phyloP scores from a whole-genome alignment of 139 green algal genomes.

The Klebsormidium nitens region DNA sequence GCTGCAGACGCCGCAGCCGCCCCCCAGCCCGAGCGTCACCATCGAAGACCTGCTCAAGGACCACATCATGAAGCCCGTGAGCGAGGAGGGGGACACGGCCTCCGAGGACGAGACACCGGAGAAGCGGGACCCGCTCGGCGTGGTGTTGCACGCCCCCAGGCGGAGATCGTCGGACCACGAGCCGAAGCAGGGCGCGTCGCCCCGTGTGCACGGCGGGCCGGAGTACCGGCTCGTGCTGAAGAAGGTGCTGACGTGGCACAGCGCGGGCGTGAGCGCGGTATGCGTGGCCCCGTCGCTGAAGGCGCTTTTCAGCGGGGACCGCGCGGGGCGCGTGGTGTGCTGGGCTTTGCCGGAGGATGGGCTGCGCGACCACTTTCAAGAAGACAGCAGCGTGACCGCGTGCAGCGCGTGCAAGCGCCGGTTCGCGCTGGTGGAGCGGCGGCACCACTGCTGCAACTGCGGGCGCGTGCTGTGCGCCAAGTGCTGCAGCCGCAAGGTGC shows the following conservation, averaged over 20 bases:
- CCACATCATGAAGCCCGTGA: too few relatives aligned
- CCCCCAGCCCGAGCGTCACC: too few relatives aligned
- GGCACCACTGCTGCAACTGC: slow-evolving; percentile 21
- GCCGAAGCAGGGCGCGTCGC: too few relatives aligned
- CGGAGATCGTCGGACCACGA: too few relatives aligned
- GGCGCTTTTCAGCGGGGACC: slow-evolving; percentile 34
- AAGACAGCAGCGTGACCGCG: slow-evolving; percentile 11
- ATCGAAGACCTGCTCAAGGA: too few relatives aligned
- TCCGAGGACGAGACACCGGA: too few relatives aligned
- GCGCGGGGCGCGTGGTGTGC: slow-evolving; percentile 21
- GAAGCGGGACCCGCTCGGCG: too few relatives aligned
- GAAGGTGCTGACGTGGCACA: slow-evolving; percentile 27
- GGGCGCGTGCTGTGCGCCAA: slow-evolving; percentile 10
- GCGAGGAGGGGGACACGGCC: too few relatives aligned
- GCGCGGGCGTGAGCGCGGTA: slow-evolving; percentile 27
- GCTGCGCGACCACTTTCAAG: background rate
- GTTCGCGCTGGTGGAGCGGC: slow-evolving; percentile 15
- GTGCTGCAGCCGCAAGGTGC: slow-evolving; percentile 19
- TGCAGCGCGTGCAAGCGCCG: slow-evolving; percentile 7
- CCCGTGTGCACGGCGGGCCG: background rate
- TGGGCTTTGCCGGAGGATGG: slow-evolving; percentile 27
- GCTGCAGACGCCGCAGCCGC: too few relatives aligned
- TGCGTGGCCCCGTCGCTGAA: slow-evolving; percentile 14
- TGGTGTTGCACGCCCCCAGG: too few relatives aligned
- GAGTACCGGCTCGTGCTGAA: slow-evolving; percentile 17